Evolutionary conservation across 352 stramenopile genomes (phyloP), one percentile per base, ranked within the genome.

Genomic region (Globisporangium paddicum): DNA sequence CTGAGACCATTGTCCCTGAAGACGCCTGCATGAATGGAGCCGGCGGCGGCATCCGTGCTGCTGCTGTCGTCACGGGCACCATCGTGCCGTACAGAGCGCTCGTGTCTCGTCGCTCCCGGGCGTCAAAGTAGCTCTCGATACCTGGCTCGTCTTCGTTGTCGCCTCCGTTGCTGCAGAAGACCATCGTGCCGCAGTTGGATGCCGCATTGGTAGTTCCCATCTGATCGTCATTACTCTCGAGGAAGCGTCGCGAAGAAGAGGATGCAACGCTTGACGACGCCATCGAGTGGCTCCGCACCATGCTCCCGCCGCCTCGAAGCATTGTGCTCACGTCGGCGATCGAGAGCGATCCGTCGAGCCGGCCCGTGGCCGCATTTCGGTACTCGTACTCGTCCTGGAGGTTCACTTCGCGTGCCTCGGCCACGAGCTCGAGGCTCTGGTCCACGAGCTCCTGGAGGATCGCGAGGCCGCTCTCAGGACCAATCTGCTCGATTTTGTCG

Each of bases 401-500:
- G 18, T 69, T 57, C 10, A 40, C 65, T n/a, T 82, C 75, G 19
- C 83, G 66, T 18, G 78, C 75, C 11, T 86, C 72, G 16, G 71
- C 63, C 8, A 93, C 64, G 7, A 87, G 70, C 53, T 91, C 79
- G 11, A 86, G 60, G 53, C 78, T 90, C 48, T 87, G 70, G 51
- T 90, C 80, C 19, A 87, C 78, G 16, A 92, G 67, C 52, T 92
- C 80, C 55, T 89, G 76, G 0, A 92, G 66, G 25, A 88, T 71
- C 3, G 77, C 69, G 0, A 91, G 61, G 1, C 82, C 82, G 26
- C 25, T 51, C 23, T 51, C 4, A 42, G 28, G 47, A 60, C 60
- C 23, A 35, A 65, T 51, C 5, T 58, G 47, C 32, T 70, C 64
- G 19, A 92, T 58, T 56, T 67, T 73, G 14, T 86, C 75, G 5